Evolutionary conservation across 179 eudicot species (phyloP).

Genomic region (Pouteria campechiana): DNA sequence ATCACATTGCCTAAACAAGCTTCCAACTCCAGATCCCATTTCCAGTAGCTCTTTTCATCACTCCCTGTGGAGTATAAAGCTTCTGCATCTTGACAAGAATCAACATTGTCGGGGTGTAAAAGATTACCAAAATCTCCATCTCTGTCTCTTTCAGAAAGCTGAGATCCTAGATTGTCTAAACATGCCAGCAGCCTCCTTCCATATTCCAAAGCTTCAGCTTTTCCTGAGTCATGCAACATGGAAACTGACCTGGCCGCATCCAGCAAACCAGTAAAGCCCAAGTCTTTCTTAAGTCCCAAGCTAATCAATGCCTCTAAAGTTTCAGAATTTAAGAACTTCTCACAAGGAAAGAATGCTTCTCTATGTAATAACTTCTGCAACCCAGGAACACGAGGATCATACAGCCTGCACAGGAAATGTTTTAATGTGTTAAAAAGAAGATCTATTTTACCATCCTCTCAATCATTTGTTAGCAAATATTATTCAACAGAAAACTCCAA

Average conservation of each 20-base stretch:
- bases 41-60: conserved; percentile 9
- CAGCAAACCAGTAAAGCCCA: conserved; percentile 67
- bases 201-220: conserved; percentile 34
- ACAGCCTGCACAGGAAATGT: conserved; percentile 84
- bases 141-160: conserved; percentile 37
- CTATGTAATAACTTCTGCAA: conserved; percentile 54
- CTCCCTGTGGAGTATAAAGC: conserved; percentile 8
- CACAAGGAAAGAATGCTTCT: conserved; percentile 77
- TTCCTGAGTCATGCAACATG: conserved; percentile 53
- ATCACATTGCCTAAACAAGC: conserved; percentile 33
- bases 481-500: neutral
- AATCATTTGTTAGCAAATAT: neutral
- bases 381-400: conserved; percentile 92
- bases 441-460: no score
- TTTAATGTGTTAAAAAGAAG: no score
- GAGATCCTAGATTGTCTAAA: conserved; percentile 55
- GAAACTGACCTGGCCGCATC: conserved; percentile 92
- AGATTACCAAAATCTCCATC: conserved; percentile 10
- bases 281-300: conserved; percentile 65
- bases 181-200: conserved; percentile 67
- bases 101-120: no score
- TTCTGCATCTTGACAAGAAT: conserved; percentile 12
- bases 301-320: conserved; percentile 55
- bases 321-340: conserved; percentile 58
- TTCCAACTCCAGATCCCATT: conserved; percentile 34